phyloP scores from a whole-genome alignment of 2,329 filamentous ascomycete species.

The Thelonectria blattea region DNA sequence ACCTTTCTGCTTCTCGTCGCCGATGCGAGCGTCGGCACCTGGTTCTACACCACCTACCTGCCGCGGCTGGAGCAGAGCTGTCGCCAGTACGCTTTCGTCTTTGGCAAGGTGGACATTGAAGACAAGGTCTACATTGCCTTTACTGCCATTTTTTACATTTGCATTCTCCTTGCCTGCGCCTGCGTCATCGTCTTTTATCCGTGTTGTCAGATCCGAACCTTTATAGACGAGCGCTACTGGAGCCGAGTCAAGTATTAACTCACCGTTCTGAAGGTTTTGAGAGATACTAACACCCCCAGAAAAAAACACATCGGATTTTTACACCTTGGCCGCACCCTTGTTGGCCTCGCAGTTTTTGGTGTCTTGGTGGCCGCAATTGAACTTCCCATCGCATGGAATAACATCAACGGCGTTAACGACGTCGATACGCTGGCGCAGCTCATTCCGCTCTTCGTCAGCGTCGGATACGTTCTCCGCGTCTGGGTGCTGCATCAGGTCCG shows the following conservation, averaged over 20 bases:
- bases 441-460: slow-evolving; percentile 42
- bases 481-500: slow-evolving; percentile 32
- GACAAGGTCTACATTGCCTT: slow-evolving; percentile 38
- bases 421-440: slow-evolving; percentile 40
- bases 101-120: slow-evolving; percentile 38
- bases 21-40: slow-evolving; percentile 40
- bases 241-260: slow-evolving; percentile 32
- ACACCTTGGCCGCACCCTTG: slow-evolving; percentile 28
- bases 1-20: slow-evolving; percentile 37
- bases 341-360: slow-evolving; percentile 37
- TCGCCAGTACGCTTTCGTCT: slow-evolving; percentile 42
- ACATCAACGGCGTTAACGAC: slow-evolving; percentile 31
- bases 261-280: too few species aligned
- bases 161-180: slow-evolving; percentile 35
- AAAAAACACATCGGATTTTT: slow-evolving; percentile 33
- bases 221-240: slow-evolving; percentile 24
- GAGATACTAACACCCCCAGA: slow-evolving; percentile 12
- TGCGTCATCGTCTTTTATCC: slow-evolving; percentile 32
- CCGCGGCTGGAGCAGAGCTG: slow-evolving; percentile 34
- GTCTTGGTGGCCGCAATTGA: slow-evolving; percentile 43
- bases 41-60: slow-evolving; percentile 41
- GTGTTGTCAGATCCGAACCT: slow-evolving; percentile 30
- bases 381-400: slow-evolving; percentile 44
- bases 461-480: slow-evolving; percentile 37
- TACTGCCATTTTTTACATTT: slow-evolving; percentile 41